A percentile compares a stretch with the other conserved stretches of the same genome.
Conservation (phyloP, 78 protist species). For the Isochrysis galbana region DNA sequence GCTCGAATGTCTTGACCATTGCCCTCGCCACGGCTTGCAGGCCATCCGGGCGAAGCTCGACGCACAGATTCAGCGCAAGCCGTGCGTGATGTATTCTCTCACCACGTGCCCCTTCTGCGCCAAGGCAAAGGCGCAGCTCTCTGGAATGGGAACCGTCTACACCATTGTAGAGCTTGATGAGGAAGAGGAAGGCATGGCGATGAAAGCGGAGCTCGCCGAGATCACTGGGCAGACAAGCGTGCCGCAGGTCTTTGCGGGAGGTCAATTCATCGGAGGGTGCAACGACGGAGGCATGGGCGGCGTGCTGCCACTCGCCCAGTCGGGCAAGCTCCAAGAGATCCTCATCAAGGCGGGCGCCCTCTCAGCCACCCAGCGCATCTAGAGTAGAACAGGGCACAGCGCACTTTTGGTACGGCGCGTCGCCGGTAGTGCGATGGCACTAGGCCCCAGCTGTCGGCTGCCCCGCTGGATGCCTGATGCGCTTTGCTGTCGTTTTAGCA, state of each 20-base stretch:
- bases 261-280: not conserved
- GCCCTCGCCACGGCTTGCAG: no score
- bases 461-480: no score
- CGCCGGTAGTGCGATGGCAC: no score
- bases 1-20: no score
- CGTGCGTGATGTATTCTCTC: not conserved
- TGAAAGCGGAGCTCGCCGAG: not conserved
- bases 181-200: not conserved
- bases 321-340: not conserved
- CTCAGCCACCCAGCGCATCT: not conserved
- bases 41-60: no score
- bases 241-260: not conserved
- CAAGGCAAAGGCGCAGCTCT: not conserved
- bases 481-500: no score
- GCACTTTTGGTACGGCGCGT: no score
- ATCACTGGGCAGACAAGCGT: not conserved
- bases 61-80: no score
- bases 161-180: not conserved
- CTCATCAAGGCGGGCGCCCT: not conserved
- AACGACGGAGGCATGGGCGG: conserved; percentile 25
- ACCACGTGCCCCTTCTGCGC: conserved; percentile 10
- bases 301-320: not conserved
- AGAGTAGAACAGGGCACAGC: no score
- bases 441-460: no score
- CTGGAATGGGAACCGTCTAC: not conserved